These are phyloP conservation scores for Melanogaster broomeanus DNA, from an alignment of 768 basidiomycete species.

Conservation along the genomic window DNA sequence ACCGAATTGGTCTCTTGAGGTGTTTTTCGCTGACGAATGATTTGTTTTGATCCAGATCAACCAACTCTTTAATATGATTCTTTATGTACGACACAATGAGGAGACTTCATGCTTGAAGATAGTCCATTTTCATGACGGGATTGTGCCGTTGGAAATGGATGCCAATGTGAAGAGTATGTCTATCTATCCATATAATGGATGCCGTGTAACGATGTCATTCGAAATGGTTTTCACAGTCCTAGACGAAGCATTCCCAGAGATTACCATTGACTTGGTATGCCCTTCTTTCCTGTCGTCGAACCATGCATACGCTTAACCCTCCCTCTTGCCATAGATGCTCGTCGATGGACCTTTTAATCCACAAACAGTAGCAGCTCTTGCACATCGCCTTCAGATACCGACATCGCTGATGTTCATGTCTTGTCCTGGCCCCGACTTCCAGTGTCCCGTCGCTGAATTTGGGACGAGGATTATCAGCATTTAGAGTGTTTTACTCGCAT, in stretches of 20 bases:
- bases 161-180: constrained; percentile 64
- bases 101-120: constrained; percentile 70
- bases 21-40: background rate
- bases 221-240: constrained; percentile 36
- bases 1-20: background rate
- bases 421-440: constrained; percentile 52
- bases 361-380: constrained; percentile 47
- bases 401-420: constrained; percentile 63
- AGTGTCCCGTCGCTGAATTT: constrained; percentile 47
- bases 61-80: constrained; percentile 59
- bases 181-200: background rate
- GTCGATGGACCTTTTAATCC: constrained; percentile 48
- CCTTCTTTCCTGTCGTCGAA: background rate
- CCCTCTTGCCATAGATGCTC: constrained; percentile 38
- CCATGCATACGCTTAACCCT: background rate
- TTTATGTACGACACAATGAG: constrained; percentile 69
- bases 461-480: constrained; percentile 50
- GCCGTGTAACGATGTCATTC: background rate
- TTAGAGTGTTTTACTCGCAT: too few relatives aligned
- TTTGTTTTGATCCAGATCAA: constrained; percentile 67
- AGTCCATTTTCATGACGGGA: constrained; percentile 61
- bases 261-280: constrained; percentile 61
- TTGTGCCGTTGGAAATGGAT: constrained; percentile 69
- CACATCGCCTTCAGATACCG: constrained; percentile 49
- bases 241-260: constrained; percentile 65